These are phyloP conservation scores for Hydnomerulius pinastri DNA, from an alignment of 768 basidiomycete species.

Conservation along the genomic window DNA sequence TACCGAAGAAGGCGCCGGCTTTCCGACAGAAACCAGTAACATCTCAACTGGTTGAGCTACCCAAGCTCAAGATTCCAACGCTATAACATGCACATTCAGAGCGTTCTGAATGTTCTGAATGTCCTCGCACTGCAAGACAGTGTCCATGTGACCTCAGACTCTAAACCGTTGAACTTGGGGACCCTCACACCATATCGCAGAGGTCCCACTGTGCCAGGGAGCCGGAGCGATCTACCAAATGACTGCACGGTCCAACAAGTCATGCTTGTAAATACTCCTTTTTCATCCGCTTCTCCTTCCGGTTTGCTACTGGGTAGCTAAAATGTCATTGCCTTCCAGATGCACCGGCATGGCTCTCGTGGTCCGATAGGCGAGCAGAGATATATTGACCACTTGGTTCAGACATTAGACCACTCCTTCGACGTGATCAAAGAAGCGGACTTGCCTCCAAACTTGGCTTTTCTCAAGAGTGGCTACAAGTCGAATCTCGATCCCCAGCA, in stretches of 20 bases:
- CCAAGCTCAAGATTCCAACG: not conserved
- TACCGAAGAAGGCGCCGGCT: no score
- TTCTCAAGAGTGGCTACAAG: slow-evolving; percentile 35
- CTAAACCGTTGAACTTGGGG: slow-evolving; percentile 27
- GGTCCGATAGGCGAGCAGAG: slow-evolving; percentile 34
- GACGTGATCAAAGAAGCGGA: slow-evolving; percentile 25
- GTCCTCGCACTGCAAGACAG: not conserved
- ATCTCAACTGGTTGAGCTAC: not conserved
- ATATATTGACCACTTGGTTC: slow-evolving; percentile 31
- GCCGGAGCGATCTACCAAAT: slow-evolving; percentile 25
- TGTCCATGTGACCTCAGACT: no score
- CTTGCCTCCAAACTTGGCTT: slow-evolving; percentile 29
- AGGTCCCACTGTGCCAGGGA: slow-evolving; percentile 26
- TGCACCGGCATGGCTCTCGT: slow-evolving; percentile 38
- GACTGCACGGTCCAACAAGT: slow-evolving; percentile 37
- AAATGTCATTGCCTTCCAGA: slow-evolving; percentile 17
- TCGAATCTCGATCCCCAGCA: slow-evolving; percentile 34
- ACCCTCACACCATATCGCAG: slow-evolving; percentile 33
- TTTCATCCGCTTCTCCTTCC: not conserved
- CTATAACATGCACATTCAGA: not conserved
- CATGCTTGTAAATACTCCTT: slow-evolving; percentile 26
- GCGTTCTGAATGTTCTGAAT: not conserved
- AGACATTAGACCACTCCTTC: slow-evolving; percentile 25
- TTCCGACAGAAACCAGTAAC: no score
- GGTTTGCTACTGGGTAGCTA: no score